These are phyloP conservation scores for Polymyxa betae DNA, from an alignment of 208 protist genomes.

Conservation along the genomic window DNA sequence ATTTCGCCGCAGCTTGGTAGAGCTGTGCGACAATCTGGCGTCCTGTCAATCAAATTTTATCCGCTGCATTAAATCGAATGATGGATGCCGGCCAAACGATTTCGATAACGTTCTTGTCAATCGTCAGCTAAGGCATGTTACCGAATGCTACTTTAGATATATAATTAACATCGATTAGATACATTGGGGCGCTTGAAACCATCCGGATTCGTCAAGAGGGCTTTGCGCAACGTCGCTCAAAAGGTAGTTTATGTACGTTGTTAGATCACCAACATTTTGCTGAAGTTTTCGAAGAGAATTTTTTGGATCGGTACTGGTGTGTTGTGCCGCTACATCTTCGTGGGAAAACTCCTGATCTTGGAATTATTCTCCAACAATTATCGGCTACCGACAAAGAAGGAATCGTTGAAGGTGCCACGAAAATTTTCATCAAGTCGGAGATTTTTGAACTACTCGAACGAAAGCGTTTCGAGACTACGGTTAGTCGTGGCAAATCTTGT, in stretches of 20 bases:
- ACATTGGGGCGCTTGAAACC: constrained; percentile 45
- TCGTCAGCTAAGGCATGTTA: constrained; percentile 5
- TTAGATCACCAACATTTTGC: neutral
- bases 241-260: neutral
- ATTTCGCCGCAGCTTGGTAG: neutral
- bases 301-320: constrained; percentile 40
- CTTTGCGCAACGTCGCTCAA: constrained; percentile 24
- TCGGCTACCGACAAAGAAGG: neutral
- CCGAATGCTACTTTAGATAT: neutral
- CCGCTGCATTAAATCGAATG: constrained; percentile 28
- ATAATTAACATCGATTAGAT: neutral
- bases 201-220: constrained; percentile 21
- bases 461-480: neutral
- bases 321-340: constrained; percentile 31
- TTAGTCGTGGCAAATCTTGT: neutral
- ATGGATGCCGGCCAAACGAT: neutral
- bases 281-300: neutral
- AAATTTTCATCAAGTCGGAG: constrained; percentile 45
- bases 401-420: neutral
- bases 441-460: neutral
- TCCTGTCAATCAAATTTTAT: constrained; percentile 3
- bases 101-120: constrained; percentile 10
- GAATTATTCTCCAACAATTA: neutral
- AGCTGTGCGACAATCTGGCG: neutral
- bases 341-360: neutral